Conservation (phyloP, 352 stramenopile genomes). For the Phytopythium oedochilum region DNA sequence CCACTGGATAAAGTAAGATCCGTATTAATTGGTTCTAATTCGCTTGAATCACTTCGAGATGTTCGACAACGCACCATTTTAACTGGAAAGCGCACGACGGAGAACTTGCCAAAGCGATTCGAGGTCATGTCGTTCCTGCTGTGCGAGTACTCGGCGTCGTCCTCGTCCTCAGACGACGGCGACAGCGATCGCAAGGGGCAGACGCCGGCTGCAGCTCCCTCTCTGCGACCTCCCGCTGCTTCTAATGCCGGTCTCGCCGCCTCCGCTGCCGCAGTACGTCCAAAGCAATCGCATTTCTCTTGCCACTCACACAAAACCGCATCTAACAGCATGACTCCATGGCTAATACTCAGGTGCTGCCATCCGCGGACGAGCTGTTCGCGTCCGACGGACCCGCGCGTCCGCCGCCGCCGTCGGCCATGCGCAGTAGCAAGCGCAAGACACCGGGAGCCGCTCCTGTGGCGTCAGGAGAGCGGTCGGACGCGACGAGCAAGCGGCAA, state of each 20-base stretch:
- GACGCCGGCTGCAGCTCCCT: not conserved
- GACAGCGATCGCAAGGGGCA: constrained; percentile 7
- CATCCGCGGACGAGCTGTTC: constrained; percentile 47
- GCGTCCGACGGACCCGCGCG: constrained; percentile 21
- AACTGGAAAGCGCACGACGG: too few species aligned
- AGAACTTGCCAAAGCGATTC: too few species aligned
- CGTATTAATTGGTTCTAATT: too few species aligned
- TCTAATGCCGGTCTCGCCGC: not conserved
- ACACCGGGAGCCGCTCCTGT: not conserved
- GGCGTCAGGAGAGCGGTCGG: not conserved
- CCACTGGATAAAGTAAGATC: too few species aligned
- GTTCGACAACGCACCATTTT: too few species aligned
- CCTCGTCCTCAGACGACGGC: constrained; percentile 30
- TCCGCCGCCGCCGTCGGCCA: not conserved
- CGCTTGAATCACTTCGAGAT: too few species aligned
- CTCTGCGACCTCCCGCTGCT: not conserved
- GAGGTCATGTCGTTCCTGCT: constrained; percentile 61
- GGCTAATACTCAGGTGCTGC: constrained; percentile 10
- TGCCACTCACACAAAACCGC: not conserved
- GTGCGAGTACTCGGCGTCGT: constrained; percentile 60
- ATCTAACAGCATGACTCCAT: not conserved
- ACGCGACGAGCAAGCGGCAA: constrained; percentile 11
- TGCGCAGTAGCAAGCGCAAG: constrained; percentile 8
- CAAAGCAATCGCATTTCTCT: not conserved
- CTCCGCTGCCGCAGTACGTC: constrained; percentile 2